A percentile compares a stretch with the other conserved stretches of the same genome.
Evolutionary conservation across 257 asterid genomes (phyloP).

Genomic region (Jasminum sambac): DNA sequence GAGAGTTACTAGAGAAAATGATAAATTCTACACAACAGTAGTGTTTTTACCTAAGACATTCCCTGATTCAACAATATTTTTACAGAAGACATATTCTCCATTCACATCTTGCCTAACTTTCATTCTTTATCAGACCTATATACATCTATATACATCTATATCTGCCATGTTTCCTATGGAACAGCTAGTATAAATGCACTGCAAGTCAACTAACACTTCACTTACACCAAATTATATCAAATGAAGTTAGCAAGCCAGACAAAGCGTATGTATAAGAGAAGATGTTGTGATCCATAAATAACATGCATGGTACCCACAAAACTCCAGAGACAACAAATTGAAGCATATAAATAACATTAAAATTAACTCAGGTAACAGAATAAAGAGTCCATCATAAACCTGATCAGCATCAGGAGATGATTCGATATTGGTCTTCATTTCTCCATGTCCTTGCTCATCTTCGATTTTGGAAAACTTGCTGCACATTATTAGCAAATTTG

Average conservation of each 20-base stretch:
- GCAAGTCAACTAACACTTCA: background rate
- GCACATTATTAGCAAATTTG: conserved; percentile 96
- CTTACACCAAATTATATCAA: background rate
- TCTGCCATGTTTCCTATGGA: background rate
- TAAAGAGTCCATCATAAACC: conserved; percentile 35
- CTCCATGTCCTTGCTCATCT: conserved; percentile 34
- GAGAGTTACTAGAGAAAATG: background rate
- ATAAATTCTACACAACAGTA: background rate
- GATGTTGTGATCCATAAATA: conserved; percentile 13
- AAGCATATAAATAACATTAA: background rate
- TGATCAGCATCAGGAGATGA: conserved; percentile 47
- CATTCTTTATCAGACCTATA: background rate
- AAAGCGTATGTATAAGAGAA: background rate
- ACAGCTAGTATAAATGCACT: background rate
- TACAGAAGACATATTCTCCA: background rate
- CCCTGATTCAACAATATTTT: background rate
- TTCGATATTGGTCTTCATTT: conserved; percentile 51
- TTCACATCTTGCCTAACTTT: background rate
- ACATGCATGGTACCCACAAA: conserved; percentile 12
- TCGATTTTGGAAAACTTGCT: conserved; percentile 55
- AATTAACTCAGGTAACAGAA: conserved; percentile 14
- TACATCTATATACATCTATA: background rate
- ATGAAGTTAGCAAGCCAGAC: background rate
- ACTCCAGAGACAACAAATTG: background rate
- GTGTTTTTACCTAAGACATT: background rate